These are phyloP conservation scores for Sordariomycetes sp. DNA, from an alignment of 2,329 filamentous ascomycete species.

Conservation along the genomic window DNA sequence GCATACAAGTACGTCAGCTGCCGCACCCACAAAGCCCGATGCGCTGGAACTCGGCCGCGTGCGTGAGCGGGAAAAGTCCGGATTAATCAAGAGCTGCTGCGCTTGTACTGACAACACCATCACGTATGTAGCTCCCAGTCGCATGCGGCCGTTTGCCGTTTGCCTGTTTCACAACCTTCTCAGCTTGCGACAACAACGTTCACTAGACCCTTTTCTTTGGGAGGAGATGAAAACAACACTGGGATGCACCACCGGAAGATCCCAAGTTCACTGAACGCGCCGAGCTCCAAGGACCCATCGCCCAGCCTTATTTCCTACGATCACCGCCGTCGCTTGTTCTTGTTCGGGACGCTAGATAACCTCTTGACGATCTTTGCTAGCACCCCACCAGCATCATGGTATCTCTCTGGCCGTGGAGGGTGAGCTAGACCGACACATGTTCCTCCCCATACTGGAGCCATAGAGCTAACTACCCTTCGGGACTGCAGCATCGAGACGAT, in stretches of 20 bases:
- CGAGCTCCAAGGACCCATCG: background rate
- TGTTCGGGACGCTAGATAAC: background rate
- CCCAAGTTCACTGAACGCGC: background rate
- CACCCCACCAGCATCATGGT: slow-evolving; percentile 42
- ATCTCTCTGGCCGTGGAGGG: slow-evolving; percentile 76
- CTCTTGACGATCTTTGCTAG: background rate
- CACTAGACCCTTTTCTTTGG: background rate
- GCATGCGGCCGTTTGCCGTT: background rate
- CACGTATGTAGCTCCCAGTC: background rate
- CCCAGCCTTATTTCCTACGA: background rate
- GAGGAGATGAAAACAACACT: background rate
- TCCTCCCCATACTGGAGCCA: background rate
- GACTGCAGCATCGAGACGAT: slow-evolving; percentile 47
- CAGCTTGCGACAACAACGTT: background rate
- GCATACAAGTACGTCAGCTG: no score
- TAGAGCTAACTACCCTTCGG: slow-evolving; percentile 6
- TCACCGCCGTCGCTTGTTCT: background rate
- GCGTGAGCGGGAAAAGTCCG: background rate
- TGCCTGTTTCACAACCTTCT: background rate
- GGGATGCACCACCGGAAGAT: background rate
- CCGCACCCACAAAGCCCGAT: background rate
- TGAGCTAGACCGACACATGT: slow-evolving; percentile 21
- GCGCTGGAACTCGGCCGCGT: background rate
- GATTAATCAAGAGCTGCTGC: background rate
- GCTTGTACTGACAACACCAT: background rate